Conservation (phyloP, 2,329 filamentous ascomycete genomes). For the Nemania abortiva region DNA sequence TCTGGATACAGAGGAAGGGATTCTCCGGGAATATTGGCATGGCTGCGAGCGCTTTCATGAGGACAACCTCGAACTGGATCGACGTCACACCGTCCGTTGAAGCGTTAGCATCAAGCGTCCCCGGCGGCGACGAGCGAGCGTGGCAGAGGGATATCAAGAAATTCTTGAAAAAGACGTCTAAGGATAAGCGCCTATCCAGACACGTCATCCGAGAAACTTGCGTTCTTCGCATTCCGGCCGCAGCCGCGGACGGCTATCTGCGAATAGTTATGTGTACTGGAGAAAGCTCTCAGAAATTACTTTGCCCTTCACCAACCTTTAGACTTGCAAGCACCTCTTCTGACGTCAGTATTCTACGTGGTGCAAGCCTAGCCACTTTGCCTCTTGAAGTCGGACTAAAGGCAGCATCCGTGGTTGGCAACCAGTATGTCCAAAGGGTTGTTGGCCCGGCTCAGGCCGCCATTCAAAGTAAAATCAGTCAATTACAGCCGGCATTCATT, state of each 20-base stretch:
- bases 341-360: slow-evolving; percentile 70
- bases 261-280: slow-evolving; percentile 72
- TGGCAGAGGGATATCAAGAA: slow-evolving; percentile 76
- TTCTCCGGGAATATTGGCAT: slow-evolving; percentile 77
- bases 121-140: slow-evolving; percentile 69
- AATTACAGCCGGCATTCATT: slow-evolving; percentile 50
- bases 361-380: slow-evolving; percentile 73
- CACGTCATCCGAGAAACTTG: slow-evolving; percentile 72
- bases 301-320: slow-evolving; percentile 76
- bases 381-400: slow-evolving; percentile 75
- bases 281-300: slow-evolving; percentile 57
- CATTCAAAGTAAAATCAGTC: slow-evolving; percentile 56
- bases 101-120: slow-evolving; percentile 62
- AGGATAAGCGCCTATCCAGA: slow-evolving; percentile 57
- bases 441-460: slow-evolving; percentile 57
- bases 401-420: slow-evolving; percentile 64
- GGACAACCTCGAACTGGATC: slow-evolving; percentile 71
- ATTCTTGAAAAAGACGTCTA: slow-evolving; percentile 69
- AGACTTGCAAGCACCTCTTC: slow-evolving; percentile 75
- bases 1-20: slow-evolving; percentile 77
- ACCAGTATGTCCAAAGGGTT: slow-evolving; percentile 59
- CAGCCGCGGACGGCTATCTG: slow-evolving; percentile 75
- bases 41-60: slow-evolving; percentile 72
- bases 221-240: slow-evolving; percentile 72
- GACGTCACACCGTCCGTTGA: slow-evolving; percentile 72